Conservation (phyloP, 1,284 basidiomycete genomes). For the Puccinia coronata region DNA sequence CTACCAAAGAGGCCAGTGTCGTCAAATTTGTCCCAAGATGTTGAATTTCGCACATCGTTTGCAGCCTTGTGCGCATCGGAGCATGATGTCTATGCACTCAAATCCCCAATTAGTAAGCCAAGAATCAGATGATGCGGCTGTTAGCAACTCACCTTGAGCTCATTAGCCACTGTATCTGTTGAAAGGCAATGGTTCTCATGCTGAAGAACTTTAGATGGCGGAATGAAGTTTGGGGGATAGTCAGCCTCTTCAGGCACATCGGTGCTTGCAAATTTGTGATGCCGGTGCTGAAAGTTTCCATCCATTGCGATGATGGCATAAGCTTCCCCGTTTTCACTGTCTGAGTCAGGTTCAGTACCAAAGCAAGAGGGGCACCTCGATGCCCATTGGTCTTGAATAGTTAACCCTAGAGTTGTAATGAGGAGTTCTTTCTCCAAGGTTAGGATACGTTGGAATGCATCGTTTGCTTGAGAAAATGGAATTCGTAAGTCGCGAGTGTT, state of each 20-base stretch:
- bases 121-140: too few relatives aligned
- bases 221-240: slow-evolving; percentile 1
- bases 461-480: background rate
- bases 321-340: background rate
- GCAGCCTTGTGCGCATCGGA: slow-evolving; percentile 20
- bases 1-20: slow-evolving; percentile 21
- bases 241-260: background rate
- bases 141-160: background rate
- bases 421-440: background rate
- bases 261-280: slow-evolving; percentile 4
- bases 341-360: background rate
- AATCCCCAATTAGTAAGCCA: too few relatives aligned
- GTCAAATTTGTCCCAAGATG: slow-evolving; percentile 26
- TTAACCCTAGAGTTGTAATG: background rate
- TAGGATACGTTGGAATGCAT: background rate
- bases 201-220: background rate
- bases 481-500: background rate
- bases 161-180: background rate
- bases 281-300: slow-evolving; percentile 19
- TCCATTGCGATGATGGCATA: slow-evolving; percentile 6
- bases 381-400: background rate
- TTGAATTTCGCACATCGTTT: background rate
- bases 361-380: background rate
- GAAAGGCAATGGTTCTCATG: background rate
- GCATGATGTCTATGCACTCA: slow-evolving; percentile 11